These are phyloP conservation scores for Xylaria arbuscula DNA, from an alignment of 2,329 filamentous ascomycete genomes.

Conservation along the genomic window DNA sequence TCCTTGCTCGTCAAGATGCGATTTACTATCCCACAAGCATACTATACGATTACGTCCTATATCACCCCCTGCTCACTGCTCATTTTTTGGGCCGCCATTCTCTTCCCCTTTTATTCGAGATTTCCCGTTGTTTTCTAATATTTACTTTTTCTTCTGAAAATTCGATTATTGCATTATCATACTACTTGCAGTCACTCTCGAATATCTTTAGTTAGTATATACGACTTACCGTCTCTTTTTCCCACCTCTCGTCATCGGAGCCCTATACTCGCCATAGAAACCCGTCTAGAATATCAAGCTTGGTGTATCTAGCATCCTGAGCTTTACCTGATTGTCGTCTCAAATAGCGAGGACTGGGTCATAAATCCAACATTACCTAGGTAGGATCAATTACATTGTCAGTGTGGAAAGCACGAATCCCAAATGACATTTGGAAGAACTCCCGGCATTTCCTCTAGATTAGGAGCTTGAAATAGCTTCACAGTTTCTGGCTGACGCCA, in stretches of 20 bases:
- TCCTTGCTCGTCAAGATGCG: conserved; percentile 38
- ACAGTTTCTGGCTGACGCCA: background rate
- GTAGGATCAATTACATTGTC: background rate
- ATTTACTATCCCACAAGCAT: conserved; percentile 31
- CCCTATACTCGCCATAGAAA: conserved; percentile 4
- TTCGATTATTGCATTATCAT: conserved; percentile 6
- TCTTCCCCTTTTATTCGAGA: conserved; percentile 8
- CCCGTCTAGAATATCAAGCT: background rate
- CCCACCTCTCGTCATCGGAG: background rate
- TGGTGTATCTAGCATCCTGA: background rate
- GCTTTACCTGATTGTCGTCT: background rate
- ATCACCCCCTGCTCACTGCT: conserved; percentile 38
- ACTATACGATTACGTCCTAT: conserved; percentile 29
- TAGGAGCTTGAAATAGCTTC: background rate
- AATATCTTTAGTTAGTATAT: conserved; percentile 3
- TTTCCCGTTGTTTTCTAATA: too few relatives aligned
- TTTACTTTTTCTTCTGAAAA: background rate
- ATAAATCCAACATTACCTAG: too few relatives aligned
- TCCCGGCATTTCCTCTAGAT: background rate
- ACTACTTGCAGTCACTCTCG: background rate
- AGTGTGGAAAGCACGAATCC: background rate
- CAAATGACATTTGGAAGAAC: conserved; percentile 8
- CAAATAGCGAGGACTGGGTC: background rate
- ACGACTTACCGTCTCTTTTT: background rate
- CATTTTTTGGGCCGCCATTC: conserved; percentile 38